A percentile compares a stretch with the other conserved stretches of the same genome.
Conservation (phyloP, 352 stramenopile genomes). For the Blastocystis sp. region DNA sequence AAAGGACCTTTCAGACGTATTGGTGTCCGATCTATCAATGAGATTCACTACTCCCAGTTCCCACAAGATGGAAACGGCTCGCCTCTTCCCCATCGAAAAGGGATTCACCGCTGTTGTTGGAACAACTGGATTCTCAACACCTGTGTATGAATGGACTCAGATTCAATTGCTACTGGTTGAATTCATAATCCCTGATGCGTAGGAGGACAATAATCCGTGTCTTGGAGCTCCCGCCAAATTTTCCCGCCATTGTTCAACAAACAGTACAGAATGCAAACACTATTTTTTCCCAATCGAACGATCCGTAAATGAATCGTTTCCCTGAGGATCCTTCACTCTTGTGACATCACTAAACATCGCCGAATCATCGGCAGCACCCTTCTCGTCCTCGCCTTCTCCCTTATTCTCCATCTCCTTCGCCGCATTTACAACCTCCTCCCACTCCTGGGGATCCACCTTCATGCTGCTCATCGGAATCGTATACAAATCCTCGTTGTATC, state of each 20-base stretch:
- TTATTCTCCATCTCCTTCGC: constrained; percentile 11
- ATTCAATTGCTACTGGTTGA: too few relatives aligned
- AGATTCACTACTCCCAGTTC: too few relatives aligned
- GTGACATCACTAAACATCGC: constrained; percentile 17
- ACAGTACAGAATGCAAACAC: background rate
- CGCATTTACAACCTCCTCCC: background rate
- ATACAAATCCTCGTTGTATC: constrained; percentile 46
- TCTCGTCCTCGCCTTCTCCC: background rate
- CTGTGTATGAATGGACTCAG: background rate
- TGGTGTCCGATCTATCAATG: background rate
- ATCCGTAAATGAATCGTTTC: constrained; percentile 10
- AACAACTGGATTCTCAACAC: too few relatives aligned
- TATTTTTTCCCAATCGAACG: constrained; percentile 9
- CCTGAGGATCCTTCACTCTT: background rate
- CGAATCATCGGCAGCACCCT: background rate
- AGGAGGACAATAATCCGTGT: too few relatives aligned
- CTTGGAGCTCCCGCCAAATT: background rate
- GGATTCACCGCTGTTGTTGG: too few relatives aligned
- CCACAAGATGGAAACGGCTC: too few relatives aligned
- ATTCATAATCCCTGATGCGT: too few relatives aligned
- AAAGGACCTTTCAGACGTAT: background rate
- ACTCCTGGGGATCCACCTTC: constrained; percentile 16
- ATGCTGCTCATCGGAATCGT: constrained; percentile 25
- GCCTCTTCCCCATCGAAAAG: background rate
- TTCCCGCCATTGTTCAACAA: constrained; percentile 1